Evolutionary conservation across 768 basidiomycete genomes (phyloP), one percentile per base, ranked within the genome.

Genomic region (Leucocoprinus leucothites): DNA sequence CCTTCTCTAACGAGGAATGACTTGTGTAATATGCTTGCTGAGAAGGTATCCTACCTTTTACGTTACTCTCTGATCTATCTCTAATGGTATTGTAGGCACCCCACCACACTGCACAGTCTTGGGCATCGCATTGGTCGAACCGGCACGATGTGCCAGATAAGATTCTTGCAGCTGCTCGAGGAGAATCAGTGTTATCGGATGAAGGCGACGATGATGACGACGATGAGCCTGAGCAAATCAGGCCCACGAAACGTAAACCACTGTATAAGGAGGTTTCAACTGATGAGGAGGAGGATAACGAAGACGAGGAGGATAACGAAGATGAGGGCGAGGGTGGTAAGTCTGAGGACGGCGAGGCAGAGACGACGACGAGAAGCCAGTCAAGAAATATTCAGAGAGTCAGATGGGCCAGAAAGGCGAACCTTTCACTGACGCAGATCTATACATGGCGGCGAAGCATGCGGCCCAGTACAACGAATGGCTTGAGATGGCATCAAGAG

Each of bases 141-240:
- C 75, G 82, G 52, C 82, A 86, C 54, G 85, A 86, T 60, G 64
- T 87, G 24, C 84, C 84, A 1, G 86, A 86, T 61, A 84, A 85
- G 61, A 84, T 86, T 24, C 62, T 85, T 44, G 81, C 78, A 18
- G 71, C 72, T 5, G 74, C 73, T 19, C 64, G 68, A 44, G 70
- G 65, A 5, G 73, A 73, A 25, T 63, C 60, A 44, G 65, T 60
- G 6, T 58, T 57, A 9, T 63, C 64, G 9, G 58, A 60, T 16
- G 63, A 67, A 16, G 67, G 65, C 1, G 58, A 66, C 42, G 61
- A 58, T 6, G 57, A 63, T 22, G 54, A 63, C 57, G 63, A 63
- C 43, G 63, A 66, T 16, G 56, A 51, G 14, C 35, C 47, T 13
- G 31, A 31, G 55, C 64, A 51, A 57, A 60, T 52, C 16, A 57